phyloP scores from a whole-genome alignment of 2,329 filamentous ascomycete species.

The Plenodomus biglobosus region DNA sequence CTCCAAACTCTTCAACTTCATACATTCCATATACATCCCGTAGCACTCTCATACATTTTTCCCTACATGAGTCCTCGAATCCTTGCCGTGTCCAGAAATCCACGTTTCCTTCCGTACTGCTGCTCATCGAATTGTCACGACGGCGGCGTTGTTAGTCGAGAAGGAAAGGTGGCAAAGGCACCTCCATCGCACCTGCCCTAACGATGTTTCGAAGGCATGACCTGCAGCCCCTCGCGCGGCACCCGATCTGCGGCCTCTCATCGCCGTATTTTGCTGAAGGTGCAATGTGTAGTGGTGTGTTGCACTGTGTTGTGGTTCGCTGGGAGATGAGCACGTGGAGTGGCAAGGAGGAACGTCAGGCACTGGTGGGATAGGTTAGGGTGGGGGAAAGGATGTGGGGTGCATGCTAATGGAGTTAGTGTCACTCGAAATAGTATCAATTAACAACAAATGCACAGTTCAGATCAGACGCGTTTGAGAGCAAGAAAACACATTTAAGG shows the following conservation, averaged over 20 bases:
- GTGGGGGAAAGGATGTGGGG: constrained; percentile 11
- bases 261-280: not conserved
- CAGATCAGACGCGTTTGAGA: too few species aligned
- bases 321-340: constrained; percentile 15
- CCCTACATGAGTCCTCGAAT: not conserved
- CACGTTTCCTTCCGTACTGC: not conserved
- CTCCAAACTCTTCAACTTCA: constrained; percentile 7
- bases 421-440: too few species aligned
- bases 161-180: not conserved
- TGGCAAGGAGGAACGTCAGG: constrained; percentile 7
- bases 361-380: not conserved
- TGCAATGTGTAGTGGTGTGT: constrained; percentile 12
- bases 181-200: not conserved
- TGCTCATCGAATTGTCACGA: too few species aligned
- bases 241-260: not conserved
- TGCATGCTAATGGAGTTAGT: constrained; percentile 8
- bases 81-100: not conserved
- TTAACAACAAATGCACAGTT: too few species aligned
- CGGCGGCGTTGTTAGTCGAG: not conserved
- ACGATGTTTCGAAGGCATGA: not conserved
- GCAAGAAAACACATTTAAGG: not conserved
- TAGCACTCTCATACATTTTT: not conserved
- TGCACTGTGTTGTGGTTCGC: constrained; percentile 18
- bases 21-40: not conserved
- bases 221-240: too few species aligned